Base-by-base conservation (phyloP, 805 yeast genomes). In the Yamadazyma paraphyllophila region DNA sequence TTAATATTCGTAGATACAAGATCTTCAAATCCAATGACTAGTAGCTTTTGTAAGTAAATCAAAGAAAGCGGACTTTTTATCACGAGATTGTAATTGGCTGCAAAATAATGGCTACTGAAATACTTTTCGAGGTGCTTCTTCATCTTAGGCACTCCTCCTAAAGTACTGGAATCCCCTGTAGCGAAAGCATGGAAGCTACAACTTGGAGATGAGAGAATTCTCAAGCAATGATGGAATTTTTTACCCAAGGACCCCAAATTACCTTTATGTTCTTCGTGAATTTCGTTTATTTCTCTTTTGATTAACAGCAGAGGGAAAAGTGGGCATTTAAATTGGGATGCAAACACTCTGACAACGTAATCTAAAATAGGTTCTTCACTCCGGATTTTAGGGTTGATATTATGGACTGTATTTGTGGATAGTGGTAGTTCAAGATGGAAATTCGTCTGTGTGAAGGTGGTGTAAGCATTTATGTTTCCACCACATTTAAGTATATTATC, bases 21-120 rank as follows among this genome's bases (percentile, higher is more conserved):
- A 27, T 59, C 65, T 13, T 67, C 58, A 53, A 82, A 83, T 44
- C 69, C 58, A 1, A 63, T 36, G 1, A 69, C 34, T 0, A 82
- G 82, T 13, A 81, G 47, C 53, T 78, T 83, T 36, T 76, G 78
- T 30, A 86, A 58, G 20, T 66, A 61, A 51, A 81, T 82, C 29
- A 84, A 51, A 0, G 91, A 80, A 46, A 83, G 86, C 0, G 90
- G 82, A 0, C 91, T 85, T 53, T 77, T 72, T 4, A 86, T 52
- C 1, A 83, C 88, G 17, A 85, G 42, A 0, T 81, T 65, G 78
- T 82, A 77, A 36, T 73, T 81, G 1, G 66, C 63, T 0, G 84
- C 67, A 9, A 49, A 44, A 52, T 72, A 86, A 46, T 76, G 58
- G 0, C 54, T 47, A 1, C 64, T 48, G 51, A 68, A 80, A 56